Base-by-base conservation (phyloP, 2,329 filamentous ascomycete species). In the Colletotrichum euphorbiae region DNA sequence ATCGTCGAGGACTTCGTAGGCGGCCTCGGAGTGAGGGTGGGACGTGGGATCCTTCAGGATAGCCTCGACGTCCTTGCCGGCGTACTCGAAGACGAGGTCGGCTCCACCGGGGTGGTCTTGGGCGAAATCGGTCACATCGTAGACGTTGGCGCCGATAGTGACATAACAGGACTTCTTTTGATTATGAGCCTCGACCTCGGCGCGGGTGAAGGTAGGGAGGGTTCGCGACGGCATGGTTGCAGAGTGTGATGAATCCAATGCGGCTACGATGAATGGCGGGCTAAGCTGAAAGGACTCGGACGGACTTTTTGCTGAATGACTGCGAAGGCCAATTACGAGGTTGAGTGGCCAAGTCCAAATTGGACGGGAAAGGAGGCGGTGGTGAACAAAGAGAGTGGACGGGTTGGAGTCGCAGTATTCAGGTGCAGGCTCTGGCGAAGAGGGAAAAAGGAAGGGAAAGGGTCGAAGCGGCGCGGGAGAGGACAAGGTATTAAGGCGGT, bases 1-100 rank as follows among this genome's bases (percentile, higher is more conserved):
- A 45, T 98, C 96, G 51, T 97, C 93, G 28, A 99, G 85, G 13
- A 98, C 92, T 74, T 98, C 95, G 80, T 98, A 99, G n/a, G 96
- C 96, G 2, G 94, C 87, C 70, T 98, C 94, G 54, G 92, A 93
- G 79, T 99, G 96, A 48, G 84, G 82, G 77, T 99, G 96, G 38
- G 94, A 98, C 48, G 87, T 82, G 69, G 90, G 85, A 76, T 99
- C 94, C 76, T 91, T 89, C 80, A 99, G 84, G 67, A 98, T 97
- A 3, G 89, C 85, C 71, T 88, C 86, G 66, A 98, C 85, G 79
- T 99, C 96, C 79, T 93, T 93, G 72, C 95, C 95, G 36, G 87
- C 96, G 78, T 96, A 97, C 60, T 97, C 92, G 71, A 98, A 84
- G 70, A 99, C 91, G 73, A 98, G 83, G 70, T 97, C 93, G 74